Evolutionary conservation across 306 rosid species (phyloP), one percentile per base, ranked within the genome.

Genomic region (Cicer arietinum): DNA sequence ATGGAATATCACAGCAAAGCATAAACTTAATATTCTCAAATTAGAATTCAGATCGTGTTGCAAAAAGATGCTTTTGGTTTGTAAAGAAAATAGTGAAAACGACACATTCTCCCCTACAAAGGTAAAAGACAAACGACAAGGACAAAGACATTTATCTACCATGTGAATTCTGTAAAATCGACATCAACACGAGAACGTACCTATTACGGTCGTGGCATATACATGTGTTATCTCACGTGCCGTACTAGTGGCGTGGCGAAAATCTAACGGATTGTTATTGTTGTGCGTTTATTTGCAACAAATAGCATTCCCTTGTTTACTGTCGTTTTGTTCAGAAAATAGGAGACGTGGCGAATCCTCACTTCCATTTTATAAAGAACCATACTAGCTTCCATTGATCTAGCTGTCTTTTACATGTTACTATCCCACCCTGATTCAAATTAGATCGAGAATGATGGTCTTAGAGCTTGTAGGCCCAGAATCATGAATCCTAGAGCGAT

Each of bases 41-140:
- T 79, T 8, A 30, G 20, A 50, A 45, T 4, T 12, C 72, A 47
- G 8, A 4, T 70, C 83, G 83, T 75, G 84, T 64, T 16, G 1
- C 44, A 9, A 4, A 68, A 16, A 63, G 73, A 79, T 47, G 45
- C 81, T 48, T 9, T 4, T 1, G 10, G 0, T 1, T 7, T 35
- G 6, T 10, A 6, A 17, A 35, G 56, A 1, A 16, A 20, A 11
- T 9, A 0, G 0, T 1, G 51, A 71, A 66, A 82, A 76, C 50
- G 70, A 70, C 81, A 4, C 4, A 17, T 16, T 39, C 14, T 46
- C 18, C 25, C 0, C 8, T 11, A 5, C 41, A 3, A 0, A 3
- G 1, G 9, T 6, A 35, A 35, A 71, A 7, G 16, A 40, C 42
- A 73, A 1, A 8, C 41, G 64, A 74, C 42, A 30, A 1, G 1